Conservation (phyloP, 2,329 filamentous ascomycete species). For the Colletotrichum melonis region DNA sequence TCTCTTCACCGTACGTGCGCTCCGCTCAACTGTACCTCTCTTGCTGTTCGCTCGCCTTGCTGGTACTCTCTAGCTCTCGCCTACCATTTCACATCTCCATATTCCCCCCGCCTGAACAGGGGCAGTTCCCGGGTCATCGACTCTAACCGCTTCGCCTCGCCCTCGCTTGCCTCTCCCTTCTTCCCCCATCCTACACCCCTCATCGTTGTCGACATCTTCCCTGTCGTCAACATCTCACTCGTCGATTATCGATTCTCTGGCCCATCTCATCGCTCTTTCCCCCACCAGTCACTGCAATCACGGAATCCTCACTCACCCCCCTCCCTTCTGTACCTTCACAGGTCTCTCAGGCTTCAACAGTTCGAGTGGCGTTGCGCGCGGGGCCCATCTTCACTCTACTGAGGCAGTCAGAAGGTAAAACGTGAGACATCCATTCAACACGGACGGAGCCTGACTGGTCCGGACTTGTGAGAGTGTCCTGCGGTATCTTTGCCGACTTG, state of each 20-base stretch:
- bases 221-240: slow-evolving; percentile 30
- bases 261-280: slow-evolving; percentile 2
- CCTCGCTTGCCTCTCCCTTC: slow-evolving; percentile 10
- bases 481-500: slow-evolving; percentile 26
- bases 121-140: slow-evolving; percentile 10
- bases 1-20: not conserved
- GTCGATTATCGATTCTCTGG: not conserved
- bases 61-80: not conserved
- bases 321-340: not conserved
- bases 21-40: not conserved
- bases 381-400: slow-evolving; percentile 28
- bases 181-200: not conserved
- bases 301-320: not conserved
- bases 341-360: not conserved
- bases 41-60: not conserved
- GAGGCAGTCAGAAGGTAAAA: slow-evolving; percentile 32
- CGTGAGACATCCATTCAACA: slow-evolving; percentile 34
- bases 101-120: slow-evolving; percentile 1
- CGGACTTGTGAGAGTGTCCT: slow-evolving; percentile 11
- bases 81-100: not conserved
- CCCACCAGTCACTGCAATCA: not conserved
- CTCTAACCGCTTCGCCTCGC: slow-evolving; percentile 9
- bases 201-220: slow-evolving; percentile 33
- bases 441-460: slow-evolving; percentile 33
- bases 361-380: slow-evolving; percentile 25